Percentiles rank a stretch among this genome's conserved stretches.
phyloP scores from a whole-genome alignment of 2,329 filamentous ascomycete species.

The Neofusicoccum kwambonambiense region DNA sequence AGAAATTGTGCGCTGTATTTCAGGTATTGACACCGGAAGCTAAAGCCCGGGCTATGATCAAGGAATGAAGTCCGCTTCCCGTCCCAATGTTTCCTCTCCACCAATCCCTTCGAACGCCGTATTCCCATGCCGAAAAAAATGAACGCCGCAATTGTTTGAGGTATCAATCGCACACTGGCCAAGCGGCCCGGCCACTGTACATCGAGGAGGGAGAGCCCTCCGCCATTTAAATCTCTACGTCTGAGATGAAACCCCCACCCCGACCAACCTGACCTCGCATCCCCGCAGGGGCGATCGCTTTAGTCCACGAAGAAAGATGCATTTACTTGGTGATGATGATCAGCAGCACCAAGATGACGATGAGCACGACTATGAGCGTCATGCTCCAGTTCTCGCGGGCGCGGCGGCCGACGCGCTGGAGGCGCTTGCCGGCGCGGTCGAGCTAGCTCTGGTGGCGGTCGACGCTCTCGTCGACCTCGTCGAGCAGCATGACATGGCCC shows the following conservation, averaged over 20 bases:
- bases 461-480: conserved; percentile 80
- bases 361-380: conserved; percentile 74
- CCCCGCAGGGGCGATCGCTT: too few relatives aligned
- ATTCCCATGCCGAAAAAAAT: neutral
- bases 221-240: neutral
- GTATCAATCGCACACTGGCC: neutral
- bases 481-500: conserved; percentile 81
- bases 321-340: conserved; percentile 75
- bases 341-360: conserved; percentile 76
- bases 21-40: neutral
- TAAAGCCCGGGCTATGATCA: too few relatives aligned
- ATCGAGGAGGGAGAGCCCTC: neutral
- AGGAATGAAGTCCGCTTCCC: too few relatives aligned
- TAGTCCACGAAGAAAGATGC: neutral
- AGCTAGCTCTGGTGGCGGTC: conserved; percentile 78
- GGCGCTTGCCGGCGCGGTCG: conserved; percentile 68
- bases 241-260: neutral
- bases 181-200: neutral
- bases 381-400: conserved; percentile 87
- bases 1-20: neutral
- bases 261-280: neutral
- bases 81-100: too few relatives aligned
- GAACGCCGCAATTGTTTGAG: neutral
- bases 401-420: conserved; percentile 70
- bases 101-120: neutral